These are phyloP conservation scores for Bipolaris oryzae DNA, from an alignment of 2,329 filamentous ascomycete species.

Conservation along the genomic window DNA sequence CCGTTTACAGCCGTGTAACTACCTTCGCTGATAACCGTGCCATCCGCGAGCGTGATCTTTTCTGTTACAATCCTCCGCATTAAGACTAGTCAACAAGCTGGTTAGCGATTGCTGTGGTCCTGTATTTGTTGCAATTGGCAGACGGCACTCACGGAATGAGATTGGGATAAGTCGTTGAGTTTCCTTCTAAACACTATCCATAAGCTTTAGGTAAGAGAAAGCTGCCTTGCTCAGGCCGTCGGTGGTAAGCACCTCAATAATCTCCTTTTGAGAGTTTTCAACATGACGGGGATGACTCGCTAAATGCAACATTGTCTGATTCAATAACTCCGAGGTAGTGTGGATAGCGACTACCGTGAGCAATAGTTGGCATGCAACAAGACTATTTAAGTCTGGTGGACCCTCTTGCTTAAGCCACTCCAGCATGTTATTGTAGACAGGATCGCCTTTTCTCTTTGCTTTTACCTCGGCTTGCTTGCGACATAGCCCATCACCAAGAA, in stretches of 20 bases:
- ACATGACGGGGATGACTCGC: not conserved
- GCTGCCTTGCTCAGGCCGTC: not conserved
- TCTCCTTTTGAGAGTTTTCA: not conserved
- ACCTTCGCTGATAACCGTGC: not conserved
- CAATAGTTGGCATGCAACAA: not conserved
- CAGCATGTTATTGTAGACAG: not conserved
- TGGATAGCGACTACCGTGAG: not conserved
- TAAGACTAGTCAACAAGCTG: not conserved
- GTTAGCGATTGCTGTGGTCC: too few relatives aligned
- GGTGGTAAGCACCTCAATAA: not conserved
- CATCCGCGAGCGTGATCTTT: not conserved
- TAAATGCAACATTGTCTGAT: not conserved
- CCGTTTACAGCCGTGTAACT: not conserved
- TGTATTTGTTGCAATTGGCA: too few relatives aligned
- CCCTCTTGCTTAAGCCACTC: conserved; percentile 1
- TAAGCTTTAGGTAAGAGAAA: not conserved
- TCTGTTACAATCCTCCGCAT: not conserved
- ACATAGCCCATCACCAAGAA: conserved; percentile 48
- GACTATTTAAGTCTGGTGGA: not conserved
- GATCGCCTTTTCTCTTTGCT: not conserved
- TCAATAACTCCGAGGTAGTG: not conserved
- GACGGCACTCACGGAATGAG: not conserved
- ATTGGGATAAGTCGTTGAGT: not conserved
- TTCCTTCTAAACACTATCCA: conserved; percentile 4
- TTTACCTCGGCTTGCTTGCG: conserved; percentile 17